Evolutionary conservation across 225 moss, liverwort and hornwort genomes (phyloP), one percentile per base, ranked within the genome.

Genomic region (Physcomitrium patens): DNA sequence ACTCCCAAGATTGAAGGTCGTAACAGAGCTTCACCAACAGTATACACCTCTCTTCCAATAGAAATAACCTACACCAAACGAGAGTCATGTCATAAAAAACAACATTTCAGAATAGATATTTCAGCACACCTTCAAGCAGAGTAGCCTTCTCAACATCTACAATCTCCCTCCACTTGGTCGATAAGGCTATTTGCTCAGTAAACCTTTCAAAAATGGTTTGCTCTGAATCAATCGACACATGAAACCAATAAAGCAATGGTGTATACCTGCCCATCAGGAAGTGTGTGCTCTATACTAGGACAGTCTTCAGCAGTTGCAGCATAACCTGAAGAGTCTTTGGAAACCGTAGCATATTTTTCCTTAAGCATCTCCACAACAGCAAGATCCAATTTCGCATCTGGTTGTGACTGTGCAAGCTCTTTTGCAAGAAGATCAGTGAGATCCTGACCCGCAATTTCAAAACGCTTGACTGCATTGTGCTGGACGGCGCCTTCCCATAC

Each of bases 401-500:
- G 90, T 28, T 95, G 86, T 46, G 89, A 78, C 75, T 76, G 80
- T 56, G 76, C 81, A 61, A 94, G 81, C 80, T 95, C 91, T 69
- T 78, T 85, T 15, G 79, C 87, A 44, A 99, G 72, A 76, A 93
- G 88, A 71, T 80, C 84, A 52, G 95, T 92, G 62, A 99, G 86
- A 47, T 99, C 95, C 72, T 95, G 92, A 14, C 99, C 93, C 43
- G 95, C 95, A 54, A 93, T 64, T 82, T 95, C 99, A 78, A 99
- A 93, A 68, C 93, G 93, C 84, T 93, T 99, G 72, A 93, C 99
- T 67, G 95, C 93, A 70, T 89, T 99, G 86, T 99, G 95, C 83
- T 95, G 99, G 68, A 99, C 90, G 62, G 99, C 93, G 71, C 99
- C 99, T 89, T 99, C 99, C 99, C 99, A 99, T 8, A 99, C 93